Base-by-base conservation (phyloP, 768 basidiomycete species). In the Russula virescens region DNA sequence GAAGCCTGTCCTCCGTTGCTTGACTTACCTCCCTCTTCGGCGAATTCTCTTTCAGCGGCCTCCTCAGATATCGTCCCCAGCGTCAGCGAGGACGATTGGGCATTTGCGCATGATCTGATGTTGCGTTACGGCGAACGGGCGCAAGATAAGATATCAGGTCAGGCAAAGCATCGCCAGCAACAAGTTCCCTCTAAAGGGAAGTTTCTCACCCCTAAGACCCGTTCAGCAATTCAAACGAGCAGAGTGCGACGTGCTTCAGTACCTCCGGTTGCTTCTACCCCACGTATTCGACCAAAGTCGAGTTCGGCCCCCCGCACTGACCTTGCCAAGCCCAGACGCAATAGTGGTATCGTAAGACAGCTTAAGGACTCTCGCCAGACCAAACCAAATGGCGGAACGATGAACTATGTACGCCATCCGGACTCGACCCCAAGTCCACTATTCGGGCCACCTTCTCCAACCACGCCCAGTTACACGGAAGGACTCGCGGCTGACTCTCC, bases 31-130 rank as follows among this genome's bases (percentile, higher is more conserved):
- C 55, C 38, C 4, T 46, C 42, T 55, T 62, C 54, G 10, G 55
- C 23, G 47, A 62, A 49, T 46, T 62, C 60, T 25, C 57, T 21
- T 26, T 59, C 58, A 16, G 52, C 62, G 4, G 42, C 45, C 19
- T 66, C 64, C 23, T 58, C 62, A 6, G 57, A 55, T 19, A 43
- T 61, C 19, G n/a, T 21, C 6, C 55, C 62, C 19, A 61, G 28
- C 54, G 51, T 62, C 21, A 69, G 70, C 40, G 68, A 70, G 40
- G 72, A 78, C 28, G 77, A 77, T 52, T 77, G 78, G 75, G 70
- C 66, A 3, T 75, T 77, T 49, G 64, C 75, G 19, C 68, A 68
- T 34, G 76, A 72, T 47, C 68, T 78, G 43, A 68, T 77, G 23
- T 70, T 66, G 23, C 64, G 67, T 46, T 65, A 68, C 45, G 61